Evolutionary conservation across 768 basidiomycete genomes (phyloP).

Genomic region (Trametopsis cervina): DNA sequence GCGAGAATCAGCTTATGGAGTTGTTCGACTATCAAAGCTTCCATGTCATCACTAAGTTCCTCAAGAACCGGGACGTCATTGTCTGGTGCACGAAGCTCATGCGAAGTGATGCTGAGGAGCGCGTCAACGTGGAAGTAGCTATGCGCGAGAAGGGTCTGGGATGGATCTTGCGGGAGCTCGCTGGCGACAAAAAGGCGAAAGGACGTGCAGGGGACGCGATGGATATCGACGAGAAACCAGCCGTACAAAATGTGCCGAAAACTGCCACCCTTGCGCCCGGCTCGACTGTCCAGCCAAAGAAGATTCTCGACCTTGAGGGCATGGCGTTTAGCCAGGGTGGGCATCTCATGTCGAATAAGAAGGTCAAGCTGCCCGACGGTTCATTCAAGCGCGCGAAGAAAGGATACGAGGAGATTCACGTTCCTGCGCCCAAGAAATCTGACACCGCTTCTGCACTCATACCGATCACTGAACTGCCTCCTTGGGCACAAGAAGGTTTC

Average conservation of each 20-base stretch:
- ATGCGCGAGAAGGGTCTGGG: slow-evolving; percentile 97
- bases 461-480: slow-evolving; percentile 63
- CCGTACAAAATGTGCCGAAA: slow-evolving; percentile 49
- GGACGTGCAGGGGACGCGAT: slow-evolving; percentile 50
- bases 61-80: slow-evolving; percentile 92
- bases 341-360: slow-evolving; percentile 98
- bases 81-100: slow-evolving; percentile 98
- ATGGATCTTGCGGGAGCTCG: slow-evolving; percentile 88
- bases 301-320: slow-evolving; percentile 80
- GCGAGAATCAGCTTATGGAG: slow-evolving; percentile 95
- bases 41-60: slow-evolving; percentile 81
- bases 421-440: slow-evolving; percentile 84
- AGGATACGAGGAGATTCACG: slow-evolving; percentile 97
- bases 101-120: slow-evolving; percentile 81
- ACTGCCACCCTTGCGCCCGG: slow-evolving; percentile 86
- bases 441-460: slow-evolving; percentile 62
- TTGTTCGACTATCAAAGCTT: slow-evolving; percentile 92
- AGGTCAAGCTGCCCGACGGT: slow-evolving; percentile 94
- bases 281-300: slow-evolving; percentile 79
- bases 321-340: slow-evolving; percentile 97
- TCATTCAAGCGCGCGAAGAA: slow-evolving; percentile 96
- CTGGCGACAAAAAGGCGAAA: slow-evolving; percentile 71
- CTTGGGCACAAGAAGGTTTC: slow-evolving; percentile 87
- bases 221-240: slow-evolving; percentile 66
- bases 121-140: slow-evolving; percentile 90